Base-by-base conservation (phyloP, 2,329 filamentous ascomycete genomes). In the Arthrobotrys entomopaga region DNA sequence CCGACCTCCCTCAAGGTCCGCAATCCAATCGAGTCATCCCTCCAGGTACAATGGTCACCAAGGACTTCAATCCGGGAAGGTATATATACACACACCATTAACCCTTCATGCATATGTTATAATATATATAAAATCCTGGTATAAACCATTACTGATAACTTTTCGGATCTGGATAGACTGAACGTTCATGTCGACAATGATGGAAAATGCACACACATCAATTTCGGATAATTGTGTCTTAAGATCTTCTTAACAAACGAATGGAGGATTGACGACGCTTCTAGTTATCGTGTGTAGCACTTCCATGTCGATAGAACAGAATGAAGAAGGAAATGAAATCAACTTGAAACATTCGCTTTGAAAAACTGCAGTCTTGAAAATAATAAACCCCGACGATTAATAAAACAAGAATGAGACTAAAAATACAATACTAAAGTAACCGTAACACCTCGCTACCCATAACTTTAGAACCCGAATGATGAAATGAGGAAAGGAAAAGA, bases 101-200 rank as follows among this genome's bases (percentile, higher is more conserved):
- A 7, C 13, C 5, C 42, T 19, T 46, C 5, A 34, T 2, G n/a
- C n/a, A n/a, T n/a, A n/a, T n/a, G n/a, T n/a, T n/a, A n/a, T n/a
- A 34, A 8, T 34, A 3, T 34, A 8, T 34, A 34, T 6, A 2
- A 10, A 34, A 8, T 7, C 6, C 7, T 34, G 10, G 1, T 19
- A 13, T 13, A 13, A 16, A 46, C 13, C 4, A 16, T 6, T 7
- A 46, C 42, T 8, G 29, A 1, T 34, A 2, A 7, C 7, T 34
- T 34, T 3, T 10, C 7, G 1, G 7, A 10, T 34, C 29, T 26
- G 10, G 10, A 42, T 65, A 78, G 77, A 49, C 60, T 79, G 56
- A 79, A 79, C 71, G 73, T 79, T 42, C 72, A 79, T 65, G 66
- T 79, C 22, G 75, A 77, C 22, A 67, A 71, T 6, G 60, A 77